A percentile compares a stretch with the other conserved stretches of the same genome.
phyloP scores from a whole-genome alignment of 1,284 basidiomycete species.

The Rhodotorula mucilaginosa region DNA sequence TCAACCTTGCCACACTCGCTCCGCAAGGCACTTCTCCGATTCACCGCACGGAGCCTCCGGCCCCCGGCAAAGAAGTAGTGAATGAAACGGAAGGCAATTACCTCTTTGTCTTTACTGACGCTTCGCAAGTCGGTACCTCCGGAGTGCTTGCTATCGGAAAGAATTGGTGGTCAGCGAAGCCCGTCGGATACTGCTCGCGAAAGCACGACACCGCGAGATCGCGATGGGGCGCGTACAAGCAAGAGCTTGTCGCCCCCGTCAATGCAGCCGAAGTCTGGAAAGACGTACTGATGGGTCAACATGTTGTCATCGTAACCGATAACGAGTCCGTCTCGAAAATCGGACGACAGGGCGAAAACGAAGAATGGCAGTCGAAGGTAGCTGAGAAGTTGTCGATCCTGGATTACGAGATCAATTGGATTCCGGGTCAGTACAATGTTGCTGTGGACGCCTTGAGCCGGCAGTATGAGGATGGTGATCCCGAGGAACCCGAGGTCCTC shows the following conservation, averaged over 20 bases:
- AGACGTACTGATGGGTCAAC: not conserved
- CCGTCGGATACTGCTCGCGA: not conserved
- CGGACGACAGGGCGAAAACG: not conserved
- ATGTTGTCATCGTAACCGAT: not conserved
- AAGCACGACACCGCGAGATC: not conserved
- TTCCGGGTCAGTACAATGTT: not conserved
- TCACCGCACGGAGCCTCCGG: not conserved
- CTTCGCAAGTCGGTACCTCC: not conserved
- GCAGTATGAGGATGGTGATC: not conserved
- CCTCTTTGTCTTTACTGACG: not conserved
- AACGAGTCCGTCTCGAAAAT: not conserved
- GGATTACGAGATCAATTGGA: not conserved
- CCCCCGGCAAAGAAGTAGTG: not conserved
- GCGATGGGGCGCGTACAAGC: not conserved
- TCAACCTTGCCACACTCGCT: not conserved
- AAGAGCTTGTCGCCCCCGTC: not conserved
- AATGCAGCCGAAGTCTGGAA: not conserved
- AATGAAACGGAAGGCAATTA: not conserved
- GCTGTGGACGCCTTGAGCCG: not conserved
- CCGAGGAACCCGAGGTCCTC: not conserved
- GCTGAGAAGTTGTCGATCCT: not conserved
- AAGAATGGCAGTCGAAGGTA: not conserved
- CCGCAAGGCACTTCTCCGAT: not conserved
- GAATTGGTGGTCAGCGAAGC: conserved; percentile 1
- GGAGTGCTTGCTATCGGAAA: not conserved